These are phyloP conservation scores for Suhomyces prunicola DNA, from an alignment of 805 yeast genomes.

Conservation along the genomic window DNA sequence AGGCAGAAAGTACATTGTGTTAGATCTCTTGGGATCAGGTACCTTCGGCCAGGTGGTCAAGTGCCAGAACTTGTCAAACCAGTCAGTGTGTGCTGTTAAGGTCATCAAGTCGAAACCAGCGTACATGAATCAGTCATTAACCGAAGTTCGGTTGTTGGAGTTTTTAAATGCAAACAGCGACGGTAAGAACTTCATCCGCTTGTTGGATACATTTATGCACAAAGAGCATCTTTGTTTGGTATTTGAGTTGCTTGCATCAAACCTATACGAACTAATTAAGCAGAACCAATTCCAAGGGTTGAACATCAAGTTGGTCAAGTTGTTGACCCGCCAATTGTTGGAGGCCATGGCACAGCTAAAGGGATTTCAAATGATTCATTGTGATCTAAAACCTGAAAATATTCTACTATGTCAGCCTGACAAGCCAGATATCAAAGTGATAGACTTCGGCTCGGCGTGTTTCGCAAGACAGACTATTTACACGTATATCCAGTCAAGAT, in stretches of 20 bases:
- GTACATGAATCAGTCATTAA: slow-evolving; percentile 83
- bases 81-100: slow-evolving; percentile 89
- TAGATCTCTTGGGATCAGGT: slow-evolving; percentile 92
- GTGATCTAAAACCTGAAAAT: slow-evolving; percentile 97
- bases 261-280: slow-evolving; percentile 83
- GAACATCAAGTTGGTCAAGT: slow-evolving; percentile 71
- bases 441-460: slow-evolving; percentile 96
- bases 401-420: slow-evolving; percentile 77
- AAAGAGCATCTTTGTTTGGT: slow-evolving; percentile 91
- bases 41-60: slow-evolving; percentile 98
- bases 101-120: slow-evolving; percentile 92
- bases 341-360: slow-evolving; percentile 80
- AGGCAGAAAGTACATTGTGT: slow-evolving; percentile 79
- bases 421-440: slow-evolving; percentile 82
- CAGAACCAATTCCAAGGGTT: slow-evolving; percentile 94
- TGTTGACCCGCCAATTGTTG: slow-evolving; percentile 74
- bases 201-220: slow-evolving; percentile 87
- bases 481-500: slow-evolving; percentile 89
- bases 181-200: slow-evolving; percentile 69
- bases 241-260: slow-evolving; percentile 83
- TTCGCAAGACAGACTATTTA: slow-evolving; percentile 86
- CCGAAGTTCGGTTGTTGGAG: slow-evolving; percentile 86
- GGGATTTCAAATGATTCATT: slow-evolving; percentile 82
- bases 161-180: slow-evolving; percentile 65
- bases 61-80: slow-evolving; percentile 77